Conservation (phyloP, 2,329 filamentous ascomycete species). For the Pseudomassariella vexata region DNA sequence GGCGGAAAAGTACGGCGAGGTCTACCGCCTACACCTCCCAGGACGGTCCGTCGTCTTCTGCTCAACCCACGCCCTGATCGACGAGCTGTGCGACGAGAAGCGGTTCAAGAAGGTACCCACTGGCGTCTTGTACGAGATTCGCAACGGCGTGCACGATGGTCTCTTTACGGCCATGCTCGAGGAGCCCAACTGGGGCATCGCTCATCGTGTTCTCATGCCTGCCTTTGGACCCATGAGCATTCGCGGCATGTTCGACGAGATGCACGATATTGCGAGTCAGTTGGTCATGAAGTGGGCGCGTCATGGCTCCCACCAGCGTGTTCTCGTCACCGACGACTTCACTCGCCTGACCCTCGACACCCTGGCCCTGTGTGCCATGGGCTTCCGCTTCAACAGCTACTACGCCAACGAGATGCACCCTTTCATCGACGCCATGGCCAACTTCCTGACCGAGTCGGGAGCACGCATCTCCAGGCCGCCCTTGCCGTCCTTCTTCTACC, state of each 20-base stretch:
- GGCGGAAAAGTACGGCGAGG: slow-evolving; percentile 61
- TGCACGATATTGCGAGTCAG: slow-evolving; percentile 46
- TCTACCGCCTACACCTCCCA: slow-evolving; percentile 50
- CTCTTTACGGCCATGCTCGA: slow-evolving; percentile 17
- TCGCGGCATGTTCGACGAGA: slow-evolving; percentile 47
- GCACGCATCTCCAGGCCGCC: slow-evolving; percentile 22
- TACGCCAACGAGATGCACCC: slow-evolving; percentile 53
- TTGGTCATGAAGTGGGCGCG: slow-evolving; percentile 51
- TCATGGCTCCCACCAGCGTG: slow-evolving; percentile 32
- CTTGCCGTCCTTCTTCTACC: slow-evolving; percentile 14
- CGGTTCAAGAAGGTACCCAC: slow-evolving; percentile 55
- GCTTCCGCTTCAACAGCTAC: slow-evolving; percentile 52
- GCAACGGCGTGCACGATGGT: slow-evolving; percentile 39
- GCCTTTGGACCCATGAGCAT: slow-evolving; percentile 48
- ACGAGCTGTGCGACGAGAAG: slow-evolving; percentile 59
- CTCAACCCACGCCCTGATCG: slow-evolving; percentile 47
- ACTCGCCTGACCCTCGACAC: slow-evolving; percentile 58
- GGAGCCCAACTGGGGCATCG: slow-evolving; percentile 44
- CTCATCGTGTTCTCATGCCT: slow-evolving; percentile 46
- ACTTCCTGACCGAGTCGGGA: slow-evolving; percentile 39
- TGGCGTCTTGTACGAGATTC: slow-evolving; percentile 43
- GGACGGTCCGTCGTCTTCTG: slow-evolving; percentile 43
- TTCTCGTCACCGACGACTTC: slow-evolving; percentile 52
- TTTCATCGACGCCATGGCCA: slow-evolving; percentile 48
- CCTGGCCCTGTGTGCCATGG: slow-evolving; percentile 54